A percentile compares a stretch with the other conserved stretches of the same genome.
phyloP scores from a whole-genome alignment of 352 stramenopile genomes.

The Globisporangium middletonii region DNA sequence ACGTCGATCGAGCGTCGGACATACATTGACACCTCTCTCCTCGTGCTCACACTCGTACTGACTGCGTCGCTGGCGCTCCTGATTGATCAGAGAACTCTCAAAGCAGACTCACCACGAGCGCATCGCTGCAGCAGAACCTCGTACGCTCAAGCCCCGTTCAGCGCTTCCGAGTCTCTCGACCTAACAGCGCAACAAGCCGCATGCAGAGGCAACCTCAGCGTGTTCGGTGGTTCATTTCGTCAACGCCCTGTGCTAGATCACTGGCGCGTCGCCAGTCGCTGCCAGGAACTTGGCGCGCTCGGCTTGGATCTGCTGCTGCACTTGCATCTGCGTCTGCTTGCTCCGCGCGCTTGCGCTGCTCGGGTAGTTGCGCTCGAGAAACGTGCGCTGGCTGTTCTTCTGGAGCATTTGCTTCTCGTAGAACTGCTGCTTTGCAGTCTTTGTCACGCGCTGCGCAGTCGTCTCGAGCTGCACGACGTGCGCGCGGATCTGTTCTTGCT shows the following conservation, averaged over 20 bases:
- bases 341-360: slow-evolving; percentile 38
- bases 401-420: slow-evolving; percentile 61
- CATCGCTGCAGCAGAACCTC: background rate
- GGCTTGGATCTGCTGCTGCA: slow-evolving; percentile 30
- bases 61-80: too few species aligned
- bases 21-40: too few species aligned
- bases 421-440: slow-evolving; percentile 53
- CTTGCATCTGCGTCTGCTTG: slow-evolving; percentile 46
- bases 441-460: slow-evolving; percentile 22
- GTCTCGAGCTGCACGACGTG: slow-evolving; percentile 37
- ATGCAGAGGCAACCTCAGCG: background rate
- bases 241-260: background rate
- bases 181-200: background rate
- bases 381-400: slow-evolving; percentile 43
- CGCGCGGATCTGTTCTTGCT: slow-evolving; percentile 42
- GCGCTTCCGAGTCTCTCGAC: background rate
- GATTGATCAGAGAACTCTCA: background rate
- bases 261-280: slow-evolving; percentile 4
- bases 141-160: background rate
- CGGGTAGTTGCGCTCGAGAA: slow-evolving; percentile 64
- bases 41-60: too few species aligned
- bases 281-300: slow-evolving; percentile 19
- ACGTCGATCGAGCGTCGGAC: slow-evolving; percentile 3
- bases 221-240: background rate
- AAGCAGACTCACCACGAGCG: background rate